Percentiles rank a stretch among this genome's conserved stretches.
phyloP scores from a whole-genome alignment of 192 early-diverging fungal species.

The Ambispora gerdemannii region DNA sequence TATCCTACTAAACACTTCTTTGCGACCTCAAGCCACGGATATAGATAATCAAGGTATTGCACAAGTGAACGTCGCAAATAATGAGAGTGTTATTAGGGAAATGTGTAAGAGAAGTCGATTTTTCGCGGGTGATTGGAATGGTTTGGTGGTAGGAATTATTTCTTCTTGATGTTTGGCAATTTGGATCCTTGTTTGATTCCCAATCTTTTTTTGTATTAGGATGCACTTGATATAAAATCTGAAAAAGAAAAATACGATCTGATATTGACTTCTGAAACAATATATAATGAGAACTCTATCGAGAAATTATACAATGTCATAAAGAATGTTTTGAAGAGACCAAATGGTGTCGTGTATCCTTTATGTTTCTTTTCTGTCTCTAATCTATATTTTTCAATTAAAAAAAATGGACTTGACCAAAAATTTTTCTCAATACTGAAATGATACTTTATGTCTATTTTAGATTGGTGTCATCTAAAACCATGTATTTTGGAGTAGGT shows the following conservation, averaged over 20 bases:
- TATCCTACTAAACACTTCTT: constrained; percentile 74
- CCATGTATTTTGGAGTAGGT: constrained; percentile 91
- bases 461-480: constrained; percentile 85
- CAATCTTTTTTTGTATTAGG: constrained; percentile 22
- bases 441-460: constrained; percentile 6
- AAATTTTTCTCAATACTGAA: no score
- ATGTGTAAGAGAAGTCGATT: constrained; percentile 49
- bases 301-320: constrained; percentile 61
- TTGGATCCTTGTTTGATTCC: not conserved
- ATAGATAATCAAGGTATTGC: constrained; percentile 40
- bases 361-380: no score
- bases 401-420: no score
- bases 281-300: constrained; percentile 66
- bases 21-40: constrained; percentile 38
- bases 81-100: constrained; percentile 34
- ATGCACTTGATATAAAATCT: constrained; percentile 42
- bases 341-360: constrained; percentile 47
- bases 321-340: constrained; percentile 49
- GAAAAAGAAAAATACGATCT: constrained; percentile 62
- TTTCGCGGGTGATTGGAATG: constrained; percentile 68
- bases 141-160: constrained; percentile 35
- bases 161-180: not conserved
- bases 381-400: no score
- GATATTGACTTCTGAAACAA: constrained; percentile 76
- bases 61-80: constrained; percentile 42